These are phyloP conservation scores for Yamadazyma scolyti DNA, from an alignment of 805 yeast genomes.

Conservation along the genomic window DNA sequence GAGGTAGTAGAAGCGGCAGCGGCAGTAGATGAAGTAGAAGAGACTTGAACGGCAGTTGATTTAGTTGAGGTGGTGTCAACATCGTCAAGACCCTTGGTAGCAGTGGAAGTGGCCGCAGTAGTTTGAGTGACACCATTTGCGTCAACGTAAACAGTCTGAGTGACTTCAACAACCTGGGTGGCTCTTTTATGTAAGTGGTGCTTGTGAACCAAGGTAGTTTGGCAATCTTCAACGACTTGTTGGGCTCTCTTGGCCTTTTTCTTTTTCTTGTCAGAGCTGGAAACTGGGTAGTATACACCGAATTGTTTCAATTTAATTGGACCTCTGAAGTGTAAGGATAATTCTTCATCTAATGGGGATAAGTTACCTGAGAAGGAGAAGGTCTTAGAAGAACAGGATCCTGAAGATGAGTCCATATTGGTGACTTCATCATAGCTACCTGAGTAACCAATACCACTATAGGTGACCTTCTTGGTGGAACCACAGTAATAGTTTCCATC, in stretches of 20 bases:
- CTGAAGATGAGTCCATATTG: slow-evolving; percentile 61
- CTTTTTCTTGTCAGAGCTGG: slow-evolving; percentile 39
- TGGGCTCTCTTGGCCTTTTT: slow-evolving; percentile 19
- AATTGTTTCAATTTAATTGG: slow-evolving; percentile 77
- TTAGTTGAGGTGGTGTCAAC: slow-evolving; percentile 43
- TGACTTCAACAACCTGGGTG: slow-evolving; percentile 65
- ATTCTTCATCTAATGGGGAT: slow-evolving; percentile 82
- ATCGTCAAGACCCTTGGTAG: slow-evolving; percentile 10
- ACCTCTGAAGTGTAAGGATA: slow-evolving; percentile 88
- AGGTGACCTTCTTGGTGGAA: slow-evolving; percentile 61
- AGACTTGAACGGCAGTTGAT: slow-evolving; percentile 20
- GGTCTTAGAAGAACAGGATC: slow-evolving; percentile 63
- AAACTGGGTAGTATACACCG: slow-evolving; percentile 79
- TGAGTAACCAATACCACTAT: slow-evolving; percentile 74
- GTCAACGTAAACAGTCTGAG: slow-evolving; percentile 74
- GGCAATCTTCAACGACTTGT: slow-evolving; percentile 41
- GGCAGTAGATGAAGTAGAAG: slow-evolving; percentile 21
- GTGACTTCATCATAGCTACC: slow-evolving; percentile 83
- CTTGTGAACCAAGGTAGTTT: slow-evolving; percentile 40
- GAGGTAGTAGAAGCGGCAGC: slow-evolving; percentile 19
- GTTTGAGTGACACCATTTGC: slow-evolving; percentile 43
- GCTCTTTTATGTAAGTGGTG: slow-evolving; percentile 59
- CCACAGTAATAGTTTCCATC: slow-evolving; percentile 83
- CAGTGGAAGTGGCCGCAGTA: slow-evolving; percentile 19
- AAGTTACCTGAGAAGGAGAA: slow-evolving; percentile 64